Evolutionary conservation across 2,329 filamentous ascomycete species (phyloP).

Genomic region (Canariomyces notabilis): DNA sequence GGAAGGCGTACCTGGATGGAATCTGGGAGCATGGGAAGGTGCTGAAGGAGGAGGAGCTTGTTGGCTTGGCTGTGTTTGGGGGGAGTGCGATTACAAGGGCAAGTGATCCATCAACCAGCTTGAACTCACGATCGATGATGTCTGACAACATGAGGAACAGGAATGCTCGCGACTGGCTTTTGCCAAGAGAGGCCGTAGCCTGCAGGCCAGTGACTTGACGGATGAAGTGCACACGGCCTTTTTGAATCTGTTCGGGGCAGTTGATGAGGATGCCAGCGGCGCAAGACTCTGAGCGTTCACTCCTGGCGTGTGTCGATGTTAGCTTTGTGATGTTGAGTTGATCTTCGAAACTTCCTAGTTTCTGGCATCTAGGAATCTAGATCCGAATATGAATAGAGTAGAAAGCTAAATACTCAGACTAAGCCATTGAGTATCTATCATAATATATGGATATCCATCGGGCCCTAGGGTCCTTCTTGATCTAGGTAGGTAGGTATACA

Average conservation of each 20-base stretch:
- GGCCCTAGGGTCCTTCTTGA: too few species aligned
- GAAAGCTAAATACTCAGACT: too few species aligned
- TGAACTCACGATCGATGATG: background rate
- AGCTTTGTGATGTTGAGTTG: background rate
- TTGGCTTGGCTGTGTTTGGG: slow-evolving; percentile 78
- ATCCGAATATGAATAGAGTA: too few species aligned
- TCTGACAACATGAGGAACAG: slow-evolving; percentile 23
- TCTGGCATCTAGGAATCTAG: too few species aligned
- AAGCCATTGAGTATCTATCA: too few species aligned
- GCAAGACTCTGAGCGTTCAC: slow-evolving; percentile 16
- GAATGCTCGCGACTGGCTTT: slow-evolving; percentile 86
- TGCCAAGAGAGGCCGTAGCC: slow-evolving; percentile 72
- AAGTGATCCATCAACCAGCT: slow-evolving; percentile 26
- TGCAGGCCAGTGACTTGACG: slow-evolving; percentile 91
- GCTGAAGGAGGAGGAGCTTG: slow-evolving; percentile 43
- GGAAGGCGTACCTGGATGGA: slow-evolving; percentile 76
- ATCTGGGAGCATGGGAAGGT: slow-evolving; percentile 62
- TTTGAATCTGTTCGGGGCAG: slow-evolving; percentile 71
- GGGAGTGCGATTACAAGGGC: slow-evolving; percentile 83
- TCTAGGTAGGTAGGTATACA: too few species aligned
- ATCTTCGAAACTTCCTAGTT: too few species aligned
- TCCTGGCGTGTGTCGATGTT: background rate
- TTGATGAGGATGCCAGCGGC: slow-evolving; percentile 34
- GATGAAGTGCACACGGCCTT: slow-evolving; percentile 85
- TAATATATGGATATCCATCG: too few species aligned